phyloP scores from a whole-genome alignment of 345 rosid genomes.

The Gossypium ekmanianum region DNA sequence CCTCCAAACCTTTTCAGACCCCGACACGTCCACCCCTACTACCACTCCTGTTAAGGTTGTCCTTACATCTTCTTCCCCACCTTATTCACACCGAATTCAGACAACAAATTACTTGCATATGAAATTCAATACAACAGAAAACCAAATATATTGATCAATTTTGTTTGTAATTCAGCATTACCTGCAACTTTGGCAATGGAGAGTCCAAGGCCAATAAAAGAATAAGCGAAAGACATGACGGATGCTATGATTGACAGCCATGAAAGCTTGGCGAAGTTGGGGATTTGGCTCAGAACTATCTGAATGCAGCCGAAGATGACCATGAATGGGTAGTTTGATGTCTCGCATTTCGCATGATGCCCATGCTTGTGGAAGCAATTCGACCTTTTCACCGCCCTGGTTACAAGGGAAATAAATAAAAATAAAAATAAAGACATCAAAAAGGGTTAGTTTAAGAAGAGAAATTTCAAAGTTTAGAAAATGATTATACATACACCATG shows the following conservation, averaged over 20 bases:
- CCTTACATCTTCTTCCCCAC: conserved; percentile 32
- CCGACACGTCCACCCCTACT: conserved; percentile 65
- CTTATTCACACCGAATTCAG: neutral
- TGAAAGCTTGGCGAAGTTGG: conserved; percentile 77
- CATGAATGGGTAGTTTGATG: conserved; percentile 62
- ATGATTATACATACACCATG: conserved; percentile 65
- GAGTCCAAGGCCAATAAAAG: conserved; percentile 71
- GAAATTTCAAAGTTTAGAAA: neutral
- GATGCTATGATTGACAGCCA: conserved; percentile 86
- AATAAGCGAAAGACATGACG: conserved; percentile 78
- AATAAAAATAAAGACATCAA: neutral
- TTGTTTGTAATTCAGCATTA: conserved; percentile 12
- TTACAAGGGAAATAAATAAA: neutral
- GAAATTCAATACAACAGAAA: neutral
- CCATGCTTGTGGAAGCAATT: conserved; percentile 77
- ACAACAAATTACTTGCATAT: no score
- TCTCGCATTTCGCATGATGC: conserved; percentile 44
- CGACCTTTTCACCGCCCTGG: conserved; percentile 73
- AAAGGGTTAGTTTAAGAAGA: neutral
- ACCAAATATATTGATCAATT: neutral
- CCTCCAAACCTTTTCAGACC: conserved; percentile 71
- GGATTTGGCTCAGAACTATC: conserved; percentile 75
- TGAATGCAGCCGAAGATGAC: conserved; percentile 59
- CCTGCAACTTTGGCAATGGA: conserved; percentile 61
- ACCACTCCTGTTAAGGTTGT: conserved; percentile 50